Conservation (phyloP, 208 protist species). For the Wallacemonas sp. region DNA sequence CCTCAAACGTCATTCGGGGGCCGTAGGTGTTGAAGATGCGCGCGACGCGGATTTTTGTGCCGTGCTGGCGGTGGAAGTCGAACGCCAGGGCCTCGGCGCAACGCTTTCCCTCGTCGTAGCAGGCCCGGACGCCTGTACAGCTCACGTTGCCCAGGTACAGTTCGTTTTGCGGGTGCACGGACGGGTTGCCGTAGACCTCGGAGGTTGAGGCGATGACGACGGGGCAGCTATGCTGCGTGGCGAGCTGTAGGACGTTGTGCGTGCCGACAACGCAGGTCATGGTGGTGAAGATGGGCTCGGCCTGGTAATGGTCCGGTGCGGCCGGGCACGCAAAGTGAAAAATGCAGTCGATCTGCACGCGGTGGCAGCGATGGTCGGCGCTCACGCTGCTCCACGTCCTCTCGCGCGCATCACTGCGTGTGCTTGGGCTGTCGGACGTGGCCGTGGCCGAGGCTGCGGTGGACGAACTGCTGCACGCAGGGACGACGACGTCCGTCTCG, state of each 20-base stretch:
- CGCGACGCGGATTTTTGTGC: conserved; percentile 84
- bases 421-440: too few relatives aligned
- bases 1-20: conserved; percentile 93
- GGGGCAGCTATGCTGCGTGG: conserved; percentile 71
- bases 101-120: conserved; percentile 97
- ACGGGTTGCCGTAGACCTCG: conserved; percentile 95
- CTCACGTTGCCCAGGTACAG: conserved; percentile 92
- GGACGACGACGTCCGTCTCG: conserved; percentile 20
- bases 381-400: background rate
- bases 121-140: conserved; percentile 85
- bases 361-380: too few relatives aligned
- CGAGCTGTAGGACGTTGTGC: conserved; percentile 92
- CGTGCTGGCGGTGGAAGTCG: conserved; percentile 77
- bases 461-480: too few relatives aligned
- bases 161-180: conserved; percentile 91
- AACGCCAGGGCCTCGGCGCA: conserved; percentile 91
- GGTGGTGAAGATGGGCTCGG: conserved; percentile 92
- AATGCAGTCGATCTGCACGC: conserved; percentile 77
- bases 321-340: conserved; percentile 96
- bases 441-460: too few relatives aligned
- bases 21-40: conserved; percentile 98
- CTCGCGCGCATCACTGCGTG: too few relatives aligned
- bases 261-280: conserved; percentile 93
- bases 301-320: conserved; percentile 91
- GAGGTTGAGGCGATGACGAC: conserved; percentile 89